Evolutionary conservation across 768 basidiomycete species (phyloP), one percentile per base, ranked within the genome.

Genomic region (Lepiota venenata): DNA sequence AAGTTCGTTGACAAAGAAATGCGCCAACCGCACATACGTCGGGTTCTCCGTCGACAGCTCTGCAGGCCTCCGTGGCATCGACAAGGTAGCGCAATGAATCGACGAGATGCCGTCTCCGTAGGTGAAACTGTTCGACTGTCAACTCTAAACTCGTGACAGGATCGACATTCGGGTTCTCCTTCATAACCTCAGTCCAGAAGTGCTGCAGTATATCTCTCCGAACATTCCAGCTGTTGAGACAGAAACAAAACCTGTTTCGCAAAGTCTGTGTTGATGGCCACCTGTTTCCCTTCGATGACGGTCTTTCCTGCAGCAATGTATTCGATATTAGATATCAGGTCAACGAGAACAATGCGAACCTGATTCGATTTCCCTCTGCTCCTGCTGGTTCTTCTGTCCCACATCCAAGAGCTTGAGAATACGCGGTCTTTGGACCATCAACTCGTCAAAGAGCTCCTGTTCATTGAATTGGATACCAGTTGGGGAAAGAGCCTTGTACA

Each of bases 221-320:
- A 95, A 59, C 84, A 84, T 61, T 82, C 78, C 50, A 97, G 84
- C 51, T 91, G 83, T 63, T 88, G 83, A 0, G 93, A 83, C 52
- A 95, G 80, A 68, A 91, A 89, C 52, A 89, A 67, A 52, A 78
- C 82, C 66, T 91, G 91, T 47, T 80, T 82, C 12, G 83, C 84
- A 68, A 93, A 93, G 64, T 93, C 88, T 12, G 81, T 68, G 66
- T 91, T 92, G 59, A 94, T 79, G 0, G 84, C 82, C 35, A 87
- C 75, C n/a, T 82, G 73, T 61, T 79, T 81, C 27, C 87, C 84
- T 55, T 86, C 74, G 18, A 91, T 71, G 0, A 74, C 66, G 16
- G 80, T 80, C 69, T 81, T 88, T 57, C 90, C 91, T 93, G 63
- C 0, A 50, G 11, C 35, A 44, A 37, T 2, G 41, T 25, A 58